Percentiles rank a stretch among this genome's conserved stretches.
Conservation (phyloP, 441 rosid species). For the Bocquillonia castaneifolia region DNA sequence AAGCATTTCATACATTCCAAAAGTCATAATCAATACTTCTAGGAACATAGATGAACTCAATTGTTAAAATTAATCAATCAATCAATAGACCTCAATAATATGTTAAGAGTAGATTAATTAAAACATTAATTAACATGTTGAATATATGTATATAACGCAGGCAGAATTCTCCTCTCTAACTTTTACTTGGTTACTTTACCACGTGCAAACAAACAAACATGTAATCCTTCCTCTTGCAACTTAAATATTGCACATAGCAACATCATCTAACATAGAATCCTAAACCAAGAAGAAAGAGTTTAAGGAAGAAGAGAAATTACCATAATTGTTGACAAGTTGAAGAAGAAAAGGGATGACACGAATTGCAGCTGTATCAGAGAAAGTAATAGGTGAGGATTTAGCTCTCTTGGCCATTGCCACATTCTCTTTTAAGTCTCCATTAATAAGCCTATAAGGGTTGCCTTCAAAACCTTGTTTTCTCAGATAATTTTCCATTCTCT, state of each 20-base stretch:
- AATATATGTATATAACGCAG: no score
- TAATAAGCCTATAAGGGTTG: neutral
- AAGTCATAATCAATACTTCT: no score
- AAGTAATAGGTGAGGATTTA: conserved; percentile 16
- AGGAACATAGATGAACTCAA: no score
- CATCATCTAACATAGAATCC: neutral
- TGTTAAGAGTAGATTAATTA: no score
- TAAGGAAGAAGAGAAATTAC: neutral
- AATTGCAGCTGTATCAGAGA: conserved; percentile 16
- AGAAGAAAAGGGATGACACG: conserved; percentile 17
- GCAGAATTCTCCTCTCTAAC: no score
- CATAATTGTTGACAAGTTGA: conserved; percentile 13
- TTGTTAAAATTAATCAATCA: no score
- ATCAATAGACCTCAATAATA: no score
- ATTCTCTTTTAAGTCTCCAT: conserved; percentile 19
- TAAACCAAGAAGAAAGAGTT: no score
- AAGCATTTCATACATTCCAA: no score
- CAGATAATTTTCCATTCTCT: neutral
- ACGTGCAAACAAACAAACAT: neutral
- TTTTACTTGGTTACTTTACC: neutral
- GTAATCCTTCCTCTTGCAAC: no score
- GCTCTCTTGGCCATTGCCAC: conserved; percentile 1
- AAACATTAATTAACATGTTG: no score
- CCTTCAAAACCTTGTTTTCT: neutral
- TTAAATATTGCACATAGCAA: no score